Conservation (phyloP, 129 eudicot species). For the Saposhnikovia divaricata region DNA sequence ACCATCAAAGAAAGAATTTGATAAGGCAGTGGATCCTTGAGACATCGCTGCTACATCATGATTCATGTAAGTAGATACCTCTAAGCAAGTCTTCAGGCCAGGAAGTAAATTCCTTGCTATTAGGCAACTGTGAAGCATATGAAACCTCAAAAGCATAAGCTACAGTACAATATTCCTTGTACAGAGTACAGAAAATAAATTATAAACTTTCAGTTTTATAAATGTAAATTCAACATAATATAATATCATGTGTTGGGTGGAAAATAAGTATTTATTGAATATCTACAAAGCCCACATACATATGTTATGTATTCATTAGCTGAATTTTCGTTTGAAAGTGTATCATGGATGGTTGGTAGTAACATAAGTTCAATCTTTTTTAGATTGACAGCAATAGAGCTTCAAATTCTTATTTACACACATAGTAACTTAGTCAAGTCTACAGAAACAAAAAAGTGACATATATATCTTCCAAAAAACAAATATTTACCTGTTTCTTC, state of each 20-base stretch:
- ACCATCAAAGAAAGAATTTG: constrained; percentile 40
- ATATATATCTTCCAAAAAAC: background rate
- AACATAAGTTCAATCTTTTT: background rate
- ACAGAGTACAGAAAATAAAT: background rate
- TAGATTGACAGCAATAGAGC: background rate
- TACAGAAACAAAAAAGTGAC: background rate
- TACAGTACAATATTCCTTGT: constrained; percentile 8
- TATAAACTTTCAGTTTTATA: background rate
- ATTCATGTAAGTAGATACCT: constrained; percentile 69
- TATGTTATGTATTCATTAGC: background rate
- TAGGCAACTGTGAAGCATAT: constrained; percentile 62
- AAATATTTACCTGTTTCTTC: constrained; percentile 73
- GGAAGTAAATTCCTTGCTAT: constrained; percentile 83
- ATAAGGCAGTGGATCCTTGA: constrained; percentile 27
- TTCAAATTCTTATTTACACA: background rate
- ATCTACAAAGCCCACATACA: background rate
- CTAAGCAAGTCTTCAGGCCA: constrained; percentile 88
- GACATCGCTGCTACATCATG: constrained; percentile 44
- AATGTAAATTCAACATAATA: background rate
- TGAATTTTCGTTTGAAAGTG: background rate
- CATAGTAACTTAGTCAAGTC: background rate
- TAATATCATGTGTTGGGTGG: background rate
- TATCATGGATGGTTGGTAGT: background rate
- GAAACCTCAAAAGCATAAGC: constrained; percentile 14
- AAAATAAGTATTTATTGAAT: background rate